Evolutionary conservation across 495 filamentous ascomycete species (phyloP), one percentile per base, ranked within the genome.

Genomic region (Aspergillus campestris): DNA sequence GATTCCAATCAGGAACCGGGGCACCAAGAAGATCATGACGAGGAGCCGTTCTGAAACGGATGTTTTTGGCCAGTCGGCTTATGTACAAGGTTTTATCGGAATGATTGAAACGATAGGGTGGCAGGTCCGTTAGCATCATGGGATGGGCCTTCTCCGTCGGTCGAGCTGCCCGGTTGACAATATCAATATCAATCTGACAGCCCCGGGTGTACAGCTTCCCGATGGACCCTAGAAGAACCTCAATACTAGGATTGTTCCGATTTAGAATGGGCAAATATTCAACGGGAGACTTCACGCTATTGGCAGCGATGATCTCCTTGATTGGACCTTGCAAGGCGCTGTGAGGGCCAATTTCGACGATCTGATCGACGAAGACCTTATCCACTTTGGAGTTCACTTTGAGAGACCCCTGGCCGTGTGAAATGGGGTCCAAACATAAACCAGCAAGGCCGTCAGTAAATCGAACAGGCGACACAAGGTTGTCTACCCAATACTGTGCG

Each of bases 101-200:
- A 24, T 68, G 66, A 42, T 67, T 60, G 56, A 62, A 70, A 0
- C 18, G 1, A 34, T 70, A 70, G 11, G 51, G 51, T 8, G 70
- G 71, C 0, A 75, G 55, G 42, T 73, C 59, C 6, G 56, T 35
- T 4, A 62, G 43, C 8, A 46, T 10, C 5, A 29, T 9, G 43
- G 33, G 8, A 42, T 32, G 13, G n/a, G n/a, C 29, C 10, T 8
- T 36, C 34, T 13, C 12, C 9, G 32, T 10, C 32, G 32, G 32
- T 12, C 5, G 9, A 10, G 32, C 42, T 40, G 27, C 31, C 29
- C 34, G 11, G 34, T 61, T 61, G 14, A 49, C 49, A 9, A 34
- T n/a, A 24, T 15, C 11, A 9, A 61, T 29, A 15, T 54, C 42
- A 12, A 60, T 37, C 18, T 38, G 13, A 12, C 29, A 6, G 6